Conservation (phyloP, 768 basidiomycete genomes). For the Fomitopsis serialis region DNA sequence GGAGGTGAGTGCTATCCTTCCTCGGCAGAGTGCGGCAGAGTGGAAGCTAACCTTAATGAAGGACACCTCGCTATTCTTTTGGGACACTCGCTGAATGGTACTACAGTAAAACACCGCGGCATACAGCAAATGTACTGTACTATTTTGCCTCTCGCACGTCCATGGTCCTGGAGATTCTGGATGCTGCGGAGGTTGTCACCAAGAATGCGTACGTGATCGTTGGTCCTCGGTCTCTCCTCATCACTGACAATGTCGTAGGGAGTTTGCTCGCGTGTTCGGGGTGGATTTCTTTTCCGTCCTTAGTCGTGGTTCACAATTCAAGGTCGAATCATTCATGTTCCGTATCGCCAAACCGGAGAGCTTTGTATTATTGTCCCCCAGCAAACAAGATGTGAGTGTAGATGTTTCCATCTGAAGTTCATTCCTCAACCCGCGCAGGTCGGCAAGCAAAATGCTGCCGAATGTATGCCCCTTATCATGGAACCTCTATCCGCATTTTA, state of each 20-base stretch:
- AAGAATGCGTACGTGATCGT: constrained; percentile 75
- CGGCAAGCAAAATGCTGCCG: constrained; percentile 92
- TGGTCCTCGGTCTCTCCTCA: background rate
- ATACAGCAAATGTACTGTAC: constrained; percentile 47
- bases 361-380: constrained; percentile 88
- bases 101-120: constrained; percentile 49
- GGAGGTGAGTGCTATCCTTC: constrained; percentile 46
- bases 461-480: constrained; percentile 93
- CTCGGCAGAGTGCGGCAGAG: background rate
- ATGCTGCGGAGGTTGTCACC: constrained; percentile 74
- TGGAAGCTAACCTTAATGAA: constrained; percentile 20
- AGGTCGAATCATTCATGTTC: constrained; percentile 98
- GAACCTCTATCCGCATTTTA: constrained; percentile 94
- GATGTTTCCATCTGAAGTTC: background rate
- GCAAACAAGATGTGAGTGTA: constrained; percentile 65
- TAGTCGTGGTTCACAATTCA: constrained; percentile 94
- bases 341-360: constrained; percentile 94
- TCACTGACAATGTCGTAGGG: constrained; percentile 40
- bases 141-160: constrained; percentile 63
- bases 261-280: constrained; percentile 96
- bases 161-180: constrained; percentile 75
- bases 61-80: constrained; percentile 71
- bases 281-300: constrained; percentile 96
- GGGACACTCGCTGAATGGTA: constrained; percentile 67
- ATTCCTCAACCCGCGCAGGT: constrained; percentile 49